phyloP scores from a whole-genome alignment of 2,329 filamentous ascomycete species.

The Colletotrichum tanaceti region DNA sequence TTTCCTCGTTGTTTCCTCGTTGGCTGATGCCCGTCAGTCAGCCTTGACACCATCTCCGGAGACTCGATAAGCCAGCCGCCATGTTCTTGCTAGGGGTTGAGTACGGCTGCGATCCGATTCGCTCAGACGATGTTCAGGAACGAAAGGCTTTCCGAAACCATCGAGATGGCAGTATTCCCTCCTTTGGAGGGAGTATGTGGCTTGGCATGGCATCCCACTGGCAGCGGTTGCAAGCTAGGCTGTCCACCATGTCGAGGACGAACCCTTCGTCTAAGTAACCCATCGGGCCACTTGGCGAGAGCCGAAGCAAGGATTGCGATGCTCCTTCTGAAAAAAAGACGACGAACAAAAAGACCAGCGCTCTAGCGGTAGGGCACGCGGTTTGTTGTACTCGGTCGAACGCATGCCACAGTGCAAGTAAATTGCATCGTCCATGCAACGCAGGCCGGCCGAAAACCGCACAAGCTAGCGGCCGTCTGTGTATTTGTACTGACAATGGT shows the following conservation, averaged over 20 bases:
- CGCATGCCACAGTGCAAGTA: background rate
- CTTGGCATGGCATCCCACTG: background rate
- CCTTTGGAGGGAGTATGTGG: background rate
- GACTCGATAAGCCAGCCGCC: background rate
- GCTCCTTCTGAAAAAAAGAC: background rate
- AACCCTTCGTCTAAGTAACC: background rate
- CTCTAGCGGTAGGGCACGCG: background rate
- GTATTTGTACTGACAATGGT: background rate
- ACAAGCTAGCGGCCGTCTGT: background rate
- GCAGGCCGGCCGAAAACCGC: background rate
- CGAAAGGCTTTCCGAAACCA: background rate
- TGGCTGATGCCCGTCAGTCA: slow-evolving; percentile 1
- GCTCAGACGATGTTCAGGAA: background rate
- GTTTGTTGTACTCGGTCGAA: background rate
- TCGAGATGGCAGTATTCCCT: background rate
- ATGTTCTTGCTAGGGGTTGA: background rate
- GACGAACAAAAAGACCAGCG: no score
- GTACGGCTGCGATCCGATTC: slow-evolving; percentile 23
- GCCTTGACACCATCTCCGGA: background rate
- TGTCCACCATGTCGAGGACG: background rate
- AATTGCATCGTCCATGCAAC: background rate
- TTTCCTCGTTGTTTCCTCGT: slow-evolving; percentile 22
- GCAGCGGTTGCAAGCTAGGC: background rate
- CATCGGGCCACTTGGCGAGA: background rate
- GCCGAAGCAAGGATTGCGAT: no score